phyloP scores from a whole-genome alignment of 345 rosid genomes.

The Zanthoxylum bungeanum region DNA sequence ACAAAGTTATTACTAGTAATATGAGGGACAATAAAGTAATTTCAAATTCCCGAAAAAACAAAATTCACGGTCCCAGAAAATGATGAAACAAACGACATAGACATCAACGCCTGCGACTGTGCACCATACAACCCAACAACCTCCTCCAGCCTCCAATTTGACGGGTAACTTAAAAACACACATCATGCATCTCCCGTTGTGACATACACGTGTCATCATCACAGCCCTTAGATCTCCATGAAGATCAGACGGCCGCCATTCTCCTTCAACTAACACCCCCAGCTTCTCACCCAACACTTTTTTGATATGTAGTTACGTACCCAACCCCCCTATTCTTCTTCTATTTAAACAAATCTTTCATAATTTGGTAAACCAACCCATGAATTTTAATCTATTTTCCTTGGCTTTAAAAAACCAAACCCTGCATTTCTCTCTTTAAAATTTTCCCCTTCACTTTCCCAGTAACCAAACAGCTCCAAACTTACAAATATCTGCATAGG shows the following conservation, averaged over 20 bases:
- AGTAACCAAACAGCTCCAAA: conserved; percentile 9
- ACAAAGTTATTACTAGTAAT: neutral
- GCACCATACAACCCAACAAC: conserved; percentile 7
- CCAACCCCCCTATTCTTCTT: neutral
- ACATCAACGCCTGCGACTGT: neutral
- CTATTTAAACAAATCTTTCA: conserved; percentile 10
- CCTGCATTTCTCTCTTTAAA: neutral
- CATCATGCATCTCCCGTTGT: conserved; percentile 15
- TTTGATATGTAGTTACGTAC: conserved; percentile 4
- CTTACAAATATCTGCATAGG: neutral
- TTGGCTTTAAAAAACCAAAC: neutral
- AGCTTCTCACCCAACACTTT: conserved; percentile 2
- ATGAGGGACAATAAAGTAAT: neutral
- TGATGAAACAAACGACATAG: neutral
- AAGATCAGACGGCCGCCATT: conserved; percentile 13
- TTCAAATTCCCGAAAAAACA: neutral
- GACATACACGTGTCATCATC: conserved; percentile 7
- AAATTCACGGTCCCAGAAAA: neutral
- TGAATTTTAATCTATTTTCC: neutral
- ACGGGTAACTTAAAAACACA: conserved; percentile 13
- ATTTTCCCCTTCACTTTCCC: neutral
- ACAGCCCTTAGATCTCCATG: conserved; percentile 11
- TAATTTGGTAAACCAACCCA: conserved; percentile 2
- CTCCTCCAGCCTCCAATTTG: conserved; percentile 3
- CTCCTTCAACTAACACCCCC: conserved; percentile 19